Evolutionary conservation across 345 rosid genomes (phyloP).

Genomic region (Tarenaya hassleriana): DNA sequence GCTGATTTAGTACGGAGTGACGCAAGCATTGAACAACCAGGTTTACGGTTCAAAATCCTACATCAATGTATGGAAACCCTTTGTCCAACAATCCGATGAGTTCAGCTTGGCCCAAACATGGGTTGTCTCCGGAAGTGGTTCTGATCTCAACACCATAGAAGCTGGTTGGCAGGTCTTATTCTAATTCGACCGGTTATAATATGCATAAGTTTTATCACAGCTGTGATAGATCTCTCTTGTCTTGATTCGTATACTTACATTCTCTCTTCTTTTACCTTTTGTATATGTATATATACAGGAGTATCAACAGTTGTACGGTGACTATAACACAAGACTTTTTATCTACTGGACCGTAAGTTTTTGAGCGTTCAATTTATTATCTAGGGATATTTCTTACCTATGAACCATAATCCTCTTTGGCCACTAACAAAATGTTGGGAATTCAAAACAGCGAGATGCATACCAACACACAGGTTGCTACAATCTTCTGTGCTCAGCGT

Average conservation of each 20-base stretch:
- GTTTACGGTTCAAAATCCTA: conserved; percentile 45
- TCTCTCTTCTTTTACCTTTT: background rate
- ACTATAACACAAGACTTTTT: conserved; percentile 48
- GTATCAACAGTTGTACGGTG: conserved; percentile 48
- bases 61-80: conserved; percentile 50
- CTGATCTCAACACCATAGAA: conserved; percentile 48
- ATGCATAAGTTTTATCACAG: too few relatives aligned
- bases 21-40: conserved; percentile 27
- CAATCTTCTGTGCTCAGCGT: conserved; percentile 49
- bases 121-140: conserved; percentile 39
- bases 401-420: background rate
- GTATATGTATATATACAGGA: conserved; percentile 27
- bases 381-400: too few relatives aligned
- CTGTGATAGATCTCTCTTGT: background rate
- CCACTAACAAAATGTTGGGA: too few relatives aligned
- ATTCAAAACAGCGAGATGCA: conserved; percentile 36
- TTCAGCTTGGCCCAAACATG: conserved; percentile 51
- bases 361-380: background rate
- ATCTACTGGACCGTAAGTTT: conserved; percentile 52
- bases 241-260: background rate
- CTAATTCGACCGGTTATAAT: background rate
- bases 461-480: conserved; percentile 58
- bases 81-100: conserved; percentile 40
- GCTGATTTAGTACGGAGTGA: conserved; percentile 38
- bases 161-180: conserved; percentile 47